Evolutionary conservation across 495 filamentous ascomycete species (phyloP).

Genomic region (Penicillium samsonianum): DNA sequence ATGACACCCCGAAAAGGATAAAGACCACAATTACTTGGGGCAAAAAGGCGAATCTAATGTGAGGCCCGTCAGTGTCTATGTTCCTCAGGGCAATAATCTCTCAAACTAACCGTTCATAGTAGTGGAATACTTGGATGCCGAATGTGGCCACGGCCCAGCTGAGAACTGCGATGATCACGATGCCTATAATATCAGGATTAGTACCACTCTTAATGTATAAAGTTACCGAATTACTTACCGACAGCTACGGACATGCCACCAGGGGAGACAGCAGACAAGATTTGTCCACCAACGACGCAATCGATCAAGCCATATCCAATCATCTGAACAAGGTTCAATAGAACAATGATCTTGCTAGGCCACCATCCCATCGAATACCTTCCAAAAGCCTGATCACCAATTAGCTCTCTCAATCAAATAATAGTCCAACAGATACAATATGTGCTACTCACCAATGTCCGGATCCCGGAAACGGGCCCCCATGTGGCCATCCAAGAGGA

Average conservation of each 20-base stretch:
- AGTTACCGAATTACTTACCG: conserved; percentile 35
- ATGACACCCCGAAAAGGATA: conserved; percentile 68
- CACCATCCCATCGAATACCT: conserved; percentile 80
- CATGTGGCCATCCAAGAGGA: conserved; percentile 72
- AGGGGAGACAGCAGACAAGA: conserved; percentile 68
- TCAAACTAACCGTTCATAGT: conserved; percentile 62
- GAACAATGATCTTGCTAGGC: conserved; percentile 71
- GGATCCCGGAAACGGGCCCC: conserved; percentile 68
- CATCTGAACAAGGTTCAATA: conserved; percentile 71
- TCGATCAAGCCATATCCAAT: conserved; percentile 72
- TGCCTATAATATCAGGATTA: conserved; percentile 45
- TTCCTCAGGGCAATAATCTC: neutral
- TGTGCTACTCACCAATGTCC: conserved; percentile 57
- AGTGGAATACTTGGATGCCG: conserved; percentile 70
- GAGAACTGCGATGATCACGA: conserved; percentile 67
- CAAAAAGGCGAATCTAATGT: conserved; percentile 62
- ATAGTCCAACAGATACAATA: neutral
- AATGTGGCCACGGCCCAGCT: conserved; percentile 70
- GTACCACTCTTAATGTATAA: neutral
- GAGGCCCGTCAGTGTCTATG: neutral
- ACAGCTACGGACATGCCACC: conserved; percentile 65
- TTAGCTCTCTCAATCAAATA: conserved; percentile 14
- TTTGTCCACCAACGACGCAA: conserved; percentile 72
- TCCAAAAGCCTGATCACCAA: conserved; percentile 55
- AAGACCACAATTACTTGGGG: conserved; percentile 65